These are phyloP conservation scores for Citropsis articulata DNA, from an alignment of 345 rosid genomes.

Conservation along the genomic window DNA sequence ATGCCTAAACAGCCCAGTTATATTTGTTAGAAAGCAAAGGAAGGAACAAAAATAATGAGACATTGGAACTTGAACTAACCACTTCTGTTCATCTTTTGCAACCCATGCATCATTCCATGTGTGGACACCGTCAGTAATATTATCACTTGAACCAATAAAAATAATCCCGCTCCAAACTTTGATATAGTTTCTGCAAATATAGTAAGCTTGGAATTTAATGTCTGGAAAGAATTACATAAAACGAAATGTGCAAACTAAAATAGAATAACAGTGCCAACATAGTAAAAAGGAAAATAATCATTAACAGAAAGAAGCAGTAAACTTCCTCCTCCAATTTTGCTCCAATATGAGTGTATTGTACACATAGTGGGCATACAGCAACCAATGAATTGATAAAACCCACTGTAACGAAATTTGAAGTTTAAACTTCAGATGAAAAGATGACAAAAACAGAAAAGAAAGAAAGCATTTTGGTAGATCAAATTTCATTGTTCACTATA, in stretches of 20 bases:
- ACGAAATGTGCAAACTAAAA: not conserved
- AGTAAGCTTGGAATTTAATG: slow-evolving; percentile 7
- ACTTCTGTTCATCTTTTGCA: slow-evolving; percentile 91
- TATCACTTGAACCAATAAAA: slow-evolving; percentile 90
- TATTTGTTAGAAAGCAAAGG: slow-evolving; percentile 24
- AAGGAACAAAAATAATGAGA: slow-evolving; percentile 7
- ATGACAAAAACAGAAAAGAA: not conserved
- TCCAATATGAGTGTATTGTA: not conserved
- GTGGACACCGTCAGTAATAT: slow-evolving; percentile 77
- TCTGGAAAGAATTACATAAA: not conserved
- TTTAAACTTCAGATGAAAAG: not conserved
- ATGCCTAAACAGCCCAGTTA: slow-evolving; percentile 50
- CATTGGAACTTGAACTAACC: slow-evolving; percentile 41
- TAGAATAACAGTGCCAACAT: slow-evolving; percentile 3
- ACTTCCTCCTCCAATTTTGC: not conserved
- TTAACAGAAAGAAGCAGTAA: not conserved
- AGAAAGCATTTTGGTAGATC: not conserved
- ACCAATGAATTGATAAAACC: not conserved
- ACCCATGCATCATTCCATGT: slow-evolving; percentile 98
- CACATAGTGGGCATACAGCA: not conserved
- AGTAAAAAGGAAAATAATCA: not conserved
- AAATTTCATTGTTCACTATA: not conserved
- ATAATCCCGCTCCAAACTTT: slow-evolving; percentile 95
- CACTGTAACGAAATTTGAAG: not conserved
- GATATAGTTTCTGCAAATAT: slow-evolving; percentile 62